Conservation (phyloP, 768 basidiomycete genomes). For the Boletus sp. region DNA sequence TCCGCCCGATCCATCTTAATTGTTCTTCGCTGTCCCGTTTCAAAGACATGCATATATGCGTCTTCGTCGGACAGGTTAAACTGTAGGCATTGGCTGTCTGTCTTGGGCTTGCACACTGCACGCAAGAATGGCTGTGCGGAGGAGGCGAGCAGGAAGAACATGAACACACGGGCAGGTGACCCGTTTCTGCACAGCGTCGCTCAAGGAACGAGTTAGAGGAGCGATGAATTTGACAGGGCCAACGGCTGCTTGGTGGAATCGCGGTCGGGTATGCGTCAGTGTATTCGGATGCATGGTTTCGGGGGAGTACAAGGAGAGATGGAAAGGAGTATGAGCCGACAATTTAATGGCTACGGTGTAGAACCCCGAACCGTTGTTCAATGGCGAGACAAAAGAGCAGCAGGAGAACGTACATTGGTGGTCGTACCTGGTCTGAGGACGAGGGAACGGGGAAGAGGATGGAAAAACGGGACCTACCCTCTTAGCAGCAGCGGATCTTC, state of each 20-base stretch:
- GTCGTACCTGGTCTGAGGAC: background rate
- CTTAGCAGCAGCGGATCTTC: background rate
- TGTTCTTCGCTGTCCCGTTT: background rate
- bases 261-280: background rate
- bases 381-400: background rate
- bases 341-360: background rate
- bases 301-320: background rate
- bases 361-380: background rate
- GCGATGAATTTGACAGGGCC: background rate
- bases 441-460: background rate
- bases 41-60: background rate
- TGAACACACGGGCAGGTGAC: background rate
- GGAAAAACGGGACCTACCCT: background rate
- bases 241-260: background rate
- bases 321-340: background rate
- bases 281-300: background rate
- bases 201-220: background rate
- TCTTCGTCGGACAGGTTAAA: background rate
- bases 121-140: background rate
- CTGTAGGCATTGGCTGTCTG: background rate
- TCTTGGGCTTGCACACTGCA: background rate
- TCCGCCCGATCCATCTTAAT: background rate
- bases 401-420: background rate
- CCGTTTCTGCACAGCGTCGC: background rate
- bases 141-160: background rate